Base-by-base conservation (phyloP, 345 rosid genomes). In the Citropsis articulata region DNA sequence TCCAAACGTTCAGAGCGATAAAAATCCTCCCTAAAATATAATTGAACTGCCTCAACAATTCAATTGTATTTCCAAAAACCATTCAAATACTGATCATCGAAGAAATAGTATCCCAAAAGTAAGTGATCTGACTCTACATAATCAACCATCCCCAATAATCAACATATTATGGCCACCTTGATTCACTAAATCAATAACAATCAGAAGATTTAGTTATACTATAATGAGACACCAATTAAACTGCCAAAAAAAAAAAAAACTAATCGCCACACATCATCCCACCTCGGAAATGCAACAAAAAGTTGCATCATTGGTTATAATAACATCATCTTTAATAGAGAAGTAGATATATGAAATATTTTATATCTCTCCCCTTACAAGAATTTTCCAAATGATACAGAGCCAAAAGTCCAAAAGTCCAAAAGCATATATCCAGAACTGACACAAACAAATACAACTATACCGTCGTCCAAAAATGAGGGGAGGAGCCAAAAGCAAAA, bases 381-480 rank as follows among this genome's bases (percentile, higher is more conserved):
- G n/a, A 48, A 45, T 8, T 45, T 64, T n/a, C 61, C 22, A 63
- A 21, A 10, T 42, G 48, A 42, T 12, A 45, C 18, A 45, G 4
- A 10, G 18, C 50, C 50, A 71, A 0, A 6, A 27, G 69, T 19
- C 77, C 69, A 19, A 6, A 19, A 42, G 24, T 72, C 18, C 50
- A 3, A 13, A 9, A 13, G 50, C n/a, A 57, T n/a, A 9, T 28
- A n/a, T 36, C 53, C 53, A 14, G 4, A 73, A 24, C 24, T 8
- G 8, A 74, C 61, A 33, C 82, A 79, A 56, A 45, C 66, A 79
- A 73, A 45, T 45, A 62, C 35, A 81, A 53, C 76, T 33, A 22
- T 76, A 3, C 4, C 5, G 16, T 48, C 24, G 9, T 66, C 33
- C 73, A 57, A 73, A 66, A 79, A 40, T 40, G 78, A 8, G 6